A percentile compares a stretch with the other conserved stretches of the same genome.
Conservation (phyloP, 257 asterid genomes). For the Solanum chiquidenum region DNA sequence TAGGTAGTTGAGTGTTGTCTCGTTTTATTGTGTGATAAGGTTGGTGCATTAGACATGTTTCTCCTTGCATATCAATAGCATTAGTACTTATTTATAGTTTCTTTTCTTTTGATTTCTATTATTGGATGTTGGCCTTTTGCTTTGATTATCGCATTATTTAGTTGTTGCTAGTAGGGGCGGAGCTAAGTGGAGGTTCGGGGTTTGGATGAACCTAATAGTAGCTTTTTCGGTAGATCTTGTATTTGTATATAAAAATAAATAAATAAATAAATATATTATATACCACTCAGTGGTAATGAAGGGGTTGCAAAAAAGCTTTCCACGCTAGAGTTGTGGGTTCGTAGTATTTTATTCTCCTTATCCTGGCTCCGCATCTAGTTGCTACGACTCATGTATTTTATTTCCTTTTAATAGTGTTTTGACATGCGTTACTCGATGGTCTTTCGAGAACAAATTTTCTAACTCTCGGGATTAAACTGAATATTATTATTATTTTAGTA, state of each 20-base stretch:
- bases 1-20: not conserved
- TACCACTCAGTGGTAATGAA: not conserved
- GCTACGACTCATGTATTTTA: not conserved
- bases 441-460: too few species aligned
- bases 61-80: not conserved
- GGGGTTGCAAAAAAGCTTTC: not conserved
- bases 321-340: not conserved
- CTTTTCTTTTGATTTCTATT: not conserved
- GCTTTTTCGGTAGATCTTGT: too few species aligned
- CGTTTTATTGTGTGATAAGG: not conserved
- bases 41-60: not conserved
- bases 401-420: not conserved
- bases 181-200: accelerated
- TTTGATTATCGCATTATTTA: not conserved
- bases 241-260: too few species aligned
- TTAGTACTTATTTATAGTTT: not conserved
- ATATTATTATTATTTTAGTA: not conserved
- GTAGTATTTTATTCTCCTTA: not conserved
- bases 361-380: not conserved
- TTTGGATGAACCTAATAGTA: too few species aligned
- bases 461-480: not conserved
- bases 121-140: not conserved
- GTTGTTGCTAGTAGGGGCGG: not conserved
- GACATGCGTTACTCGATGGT: too few species aligned
- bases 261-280: too few species aligned